Percentiles rank a stretch among this genome's conserved stretches.
Conservation (phyloP, 257 asterid genomes). For the Capsicum rhomboideum region DNA sequence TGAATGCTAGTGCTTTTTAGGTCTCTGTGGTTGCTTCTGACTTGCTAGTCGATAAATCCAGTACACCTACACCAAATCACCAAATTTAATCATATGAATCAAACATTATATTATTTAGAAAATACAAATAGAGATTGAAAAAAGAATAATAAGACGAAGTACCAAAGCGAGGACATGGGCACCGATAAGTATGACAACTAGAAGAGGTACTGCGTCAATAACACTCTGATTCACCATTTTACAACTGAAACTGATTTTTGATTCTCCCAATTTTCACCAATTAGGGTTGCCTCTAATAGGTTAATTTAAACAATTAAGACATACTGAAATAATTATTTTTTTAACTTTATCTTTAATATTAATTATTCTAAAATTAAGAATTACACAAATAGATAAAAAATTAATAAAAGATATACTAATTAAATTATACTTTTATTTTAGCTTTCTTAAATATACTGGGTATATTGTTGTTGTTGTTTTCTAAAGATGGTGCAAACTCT, state of each 20-base stretch:
- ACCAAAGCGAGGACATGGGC: slow-evolving; percentile 38
- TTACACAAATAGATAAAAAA: too few relatives aligned
- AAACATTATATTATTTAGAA: too few relatives aligned
- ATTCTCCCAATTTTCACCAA: background rate
- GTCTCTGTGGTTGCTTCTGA: background rate
- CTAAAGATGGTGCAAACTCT: too few relatives aligned
- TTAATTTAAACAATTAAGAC: too few relatives aligned
- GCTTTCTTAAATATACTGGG: too few relatives aligned
- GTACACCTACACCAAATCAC: slow-evolving; percentile 5
- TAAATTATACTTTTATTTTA: too few relatives aligned
- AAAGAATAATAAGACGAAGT: background rate
- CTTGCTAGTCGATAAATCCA: slow-evolving; percentile 3
- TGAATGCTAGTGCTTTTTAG: background rate
- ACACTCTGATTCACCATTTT: slow-evolving; percentile 36
- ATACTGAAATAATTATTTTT: too few relatives aligned
- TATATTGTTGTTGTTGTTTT: too few relatives aligned
- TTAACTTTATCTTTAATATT: too few relatives aligned
- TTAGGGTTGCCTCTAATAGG: background rate
- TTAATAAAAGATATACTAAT: too few relatives aligned
- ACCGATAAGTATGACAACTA: slow-evolving; percentile 38
- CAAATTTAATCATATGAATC: background rate
- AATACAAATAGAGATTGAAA: background rate
- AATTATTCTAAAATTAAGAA: too few relatives aligned
- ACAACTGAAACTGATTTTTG: background rate
- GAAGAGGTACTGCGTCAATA: slow-evolving; percentile 40